A percentile compares a stretch with the other conserved stretches of the same genome.
Evolutionary conservation across 176 grass and related monocot genomes (phyloP).

Genomic region (Oryza meridionalis): DNA sequence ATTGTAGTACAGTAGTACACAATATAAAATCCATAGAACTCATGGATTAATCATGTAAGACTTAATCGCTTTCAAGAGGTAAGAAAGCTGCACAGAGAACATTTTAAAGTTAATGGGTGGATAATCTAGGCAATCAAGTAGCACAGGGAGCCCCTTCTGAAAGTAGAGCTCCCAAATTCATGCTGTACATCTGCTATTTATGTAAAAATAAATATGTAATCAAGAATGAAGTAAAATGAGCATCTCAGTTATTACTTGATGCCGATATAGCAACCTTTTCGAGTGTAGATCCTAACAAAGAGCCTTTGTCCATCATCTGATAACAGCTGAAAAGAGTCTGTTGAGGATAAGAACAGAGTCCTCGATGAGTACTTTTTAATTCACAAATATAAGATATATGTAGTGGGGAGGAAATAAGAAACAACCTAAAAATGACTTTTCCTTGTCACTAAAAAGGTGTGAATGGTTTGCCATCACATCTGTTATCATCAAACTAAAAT

Average conservation of each 20-base stretch:
- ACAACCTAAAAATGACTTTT: slow-evolving; percentile 82
- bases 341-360: slow-evolving; percentile 33
- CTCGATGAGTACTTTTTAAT: background rate
- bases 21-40: background rate
- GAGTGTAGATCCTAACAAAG: slow-evolving; percentile 88
- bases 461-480: slow-evolving; percentile 80
- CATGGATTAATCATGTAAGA: background rate
- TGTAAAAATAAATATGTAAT: background rate
- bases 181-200: background rate
- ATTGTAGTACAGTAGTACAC: background rate
- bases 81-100: background rate
- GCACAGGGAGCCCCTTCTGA: background rate
- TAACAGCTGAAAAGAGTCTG: slow-evolving; percentile 74
- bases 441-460: slow-evolving; percentile 66
- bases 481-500: slow-evolving; percentile 74
- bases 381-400: slow-evolving; percentile 6
- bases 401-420: slow-evolving; percentile 29
- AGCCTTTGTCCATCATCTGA: slow-evolving; percentile 78
- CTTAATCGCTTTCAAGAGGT: background rate
- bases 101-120: background rate
- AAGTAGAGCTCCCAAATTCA: background rate
- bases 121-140: background rate
- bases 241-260: slow-evolving; percentile 33
- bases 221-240: slow-evolving; percentile 17
- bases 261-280: slow-evolving; percentile 71